Percentiles rank a stretch among this genome's conserved stretches.
These are phyloP conservation scores for Claviceps fusiformis DNA, from an alignment of 2,329 filamentous ascomycete genomes.

Conservation along the genomic window DNA sequence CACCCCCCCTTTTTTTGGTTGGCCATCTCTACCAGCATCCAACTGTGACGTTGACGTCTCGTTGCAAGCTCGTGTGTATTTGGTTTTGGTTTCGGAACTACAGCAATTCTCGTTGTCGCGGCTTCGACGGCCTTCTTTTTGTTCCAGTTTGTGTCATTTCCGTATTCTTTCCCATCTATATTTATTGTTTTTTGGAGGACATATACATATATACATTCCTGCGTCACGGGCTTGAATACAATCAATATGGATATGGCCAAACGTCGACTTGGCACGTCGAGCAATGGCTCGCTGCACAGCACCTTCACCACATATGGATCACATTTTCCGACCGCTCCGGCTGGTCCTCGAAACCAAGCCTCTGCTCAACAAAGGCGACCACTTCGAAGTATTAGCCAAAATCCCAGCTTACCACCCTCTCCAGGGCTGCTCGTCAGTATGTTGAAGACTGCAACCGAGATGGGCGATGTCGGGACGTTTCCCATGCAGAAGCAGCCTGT, in stretches of 20 bases:
- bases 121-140: constrained; percentile 7
- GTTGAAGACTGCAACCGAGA: constrained; percentile 53
- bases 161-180: constrained; percentile 4
- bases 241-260: constrained; percentile 18
- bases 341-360: constrained; percentile 9
- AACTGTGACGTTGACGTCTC: constrained; percentile 3
- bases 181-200: constrained; percentile 1
- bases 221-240: not conserved
- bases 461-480: constrained; percentile 50
- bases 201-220: not conserved
- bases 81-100: constrained; percentile 3
- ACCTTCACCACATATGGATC: constrained; percentile 16
- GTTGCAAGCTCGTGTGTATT: constrained; percentile 1
- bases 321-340: constrained; percentile 7
- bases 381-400: constrained; percentile 30
- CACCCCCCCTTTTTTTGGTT: constrained; percentile 5
- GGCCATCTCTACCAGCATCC: constrained; percentile 7
- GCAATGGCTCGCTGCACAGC: constrained; percentile 25
- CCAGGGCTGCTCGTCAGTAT: constrained; percentile 48
- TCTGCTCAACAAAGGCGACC: constrained; percentile 23
- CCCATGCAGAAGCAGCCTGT: constrained; percentile 29
- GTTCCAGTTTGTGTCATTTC: constrained; percentile 4
- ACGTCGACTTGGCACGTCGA: constrained; percentile 21
- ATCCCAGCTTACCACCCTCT: constrained; percentile 28
- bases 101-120: constrained; percentile 3